A percentile compares a stretch with the other conserved stretches of the same genome.
phyloP scores from a whole-genome alignment of 495 filamentous ascomycete species.

The Neurospora pannonica region DNA sequence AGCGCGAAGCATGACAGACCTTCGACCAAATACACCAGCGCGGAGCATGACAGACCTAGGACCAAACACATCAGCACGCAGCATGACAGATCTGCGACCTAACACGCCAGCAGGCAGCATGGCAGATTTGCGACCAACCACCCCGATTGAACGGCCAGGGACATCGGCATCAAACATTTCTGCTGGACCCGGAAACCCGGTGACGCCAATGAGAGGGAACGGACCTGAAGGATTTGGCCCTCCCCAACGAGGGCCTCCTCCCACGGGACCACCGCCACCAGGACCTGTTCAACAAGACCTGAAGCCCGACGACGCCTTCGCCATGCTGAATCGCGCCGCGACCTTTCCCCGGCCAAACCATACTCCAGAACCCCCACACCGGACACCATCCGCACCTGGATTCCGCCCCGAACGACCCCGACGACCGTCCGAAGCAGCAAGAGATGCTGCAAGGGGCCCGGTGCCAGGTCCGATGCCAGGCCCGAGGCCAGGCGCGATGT shows the following conservation, averaged over 20 bases:
- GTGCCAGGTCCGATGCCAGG: conserved; percentile 5
- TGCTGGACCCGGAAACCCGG: conserved; percentile 24
- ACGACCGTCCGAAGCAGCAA: conserved; percentile 19
- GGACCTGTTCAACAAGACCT: conserved; percentile 15
- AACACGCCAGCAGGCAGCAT: neutral
- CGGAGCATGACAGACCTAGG: neutral
- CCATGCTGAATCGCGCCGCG: conserved; percentile 39
- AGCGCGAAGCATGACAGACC: neutral
- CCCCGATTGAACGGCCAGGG: conserved; percentile 21
- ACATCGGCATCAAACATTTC: conserved; percentile 35
- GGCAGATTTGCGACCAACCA: conserved; percentile 10
- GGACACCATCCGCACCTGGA: conserved; percentile 37
- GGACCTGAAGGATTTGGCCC: conserved; percentile 43
- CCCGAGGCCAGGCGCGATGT: neutral
- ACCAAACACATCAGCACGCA: neutral
- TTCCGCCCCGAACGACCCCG: conserved; percentile 27
- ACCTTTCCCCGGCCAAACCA: conserved; percentile 43
- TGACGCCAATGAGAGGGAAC: conserved; percentile 34
- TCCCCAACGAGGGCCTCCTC: conserved; percentile 13
- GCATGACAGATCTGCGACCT: neutral
- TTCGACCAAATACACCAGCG: neutral
- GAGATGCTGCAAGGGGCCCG: conserved; percentile 6
- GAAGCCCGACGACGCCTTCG: conserved; percentile 24
- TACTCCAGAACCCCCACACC: conserved; percentile 24
- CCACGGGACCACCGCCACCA: neutral